These are phyloP conservation scores for Acanthamoeba healyi DNA, from an alignment of 208 protist genomes.

Conservation along the genomic window DNA sequence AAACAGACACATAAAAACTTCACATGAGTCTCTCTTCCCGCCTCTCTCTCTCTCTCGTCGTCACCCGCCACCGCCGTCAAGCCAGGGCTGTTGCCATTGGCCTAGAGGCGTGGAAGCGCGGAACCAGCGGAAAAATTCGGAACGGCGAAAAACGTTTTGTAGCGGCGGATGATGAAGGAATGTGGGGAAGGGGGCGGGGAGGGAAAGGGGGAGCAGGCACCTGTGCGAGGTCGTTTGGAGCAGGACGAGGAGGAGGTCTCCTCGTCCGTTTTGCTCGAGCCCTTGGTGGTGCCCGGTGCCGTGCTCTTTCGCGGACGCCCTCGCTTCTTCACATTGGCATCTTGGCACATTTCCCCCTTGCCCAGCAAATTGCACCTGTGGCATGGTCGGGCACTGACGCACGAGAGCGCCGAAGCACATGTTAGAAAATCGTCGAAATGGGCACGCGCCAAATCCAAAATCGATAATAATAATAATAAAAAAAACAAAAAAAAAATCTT, in stretches of 20 bases:
- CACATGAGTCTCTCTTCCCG: too few relatives aligned
- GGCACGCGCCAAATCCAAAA: too few relatives aligned
- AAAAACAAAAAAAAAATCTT: conserved; percentile 1
- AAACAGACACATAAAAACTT: too few relatives aligned
- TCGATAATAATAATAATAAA: not conserved
- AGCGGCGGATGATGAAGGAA: too few relatives aligned
- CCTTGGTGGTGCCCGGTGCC: not conserved
- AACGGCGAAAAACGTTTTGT: too few relatives aligned
- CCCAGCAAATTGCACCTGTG: conserved; percentile 4
- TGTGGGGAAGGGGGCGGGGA: too few relatives aligned
- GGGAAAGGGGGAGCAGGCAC: not conserved
- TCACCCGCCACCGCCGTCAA: too few relatives aligned
- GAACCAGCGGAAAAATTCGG: too few relatives aligned
- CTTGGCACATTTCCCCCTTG: not conserved
- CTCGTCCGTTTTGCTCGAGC: not conserved
- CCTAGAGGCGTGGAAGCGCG: not conserved
- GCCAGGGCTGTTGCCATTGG: too few relatives aligned
- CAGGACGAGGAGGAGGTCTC: not conserved
- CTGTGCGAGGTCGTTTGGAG: not conserved
- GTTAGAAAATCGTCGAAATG: too few relatives aligned
- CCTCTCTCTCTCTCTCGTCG: too few relatives aligned
- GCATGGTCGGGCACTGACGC: not conserved
- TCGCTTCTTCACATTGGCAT: conserved; percentile 35
- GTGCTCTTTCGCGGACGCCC: conserved; percentile 26
- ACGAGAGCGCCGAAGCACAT: too few relatives aligned